phyloP scores from a whole-genome alignment of 1,284 basidiomycete genomes.

The Xerocomus nothofagi region DNA sequence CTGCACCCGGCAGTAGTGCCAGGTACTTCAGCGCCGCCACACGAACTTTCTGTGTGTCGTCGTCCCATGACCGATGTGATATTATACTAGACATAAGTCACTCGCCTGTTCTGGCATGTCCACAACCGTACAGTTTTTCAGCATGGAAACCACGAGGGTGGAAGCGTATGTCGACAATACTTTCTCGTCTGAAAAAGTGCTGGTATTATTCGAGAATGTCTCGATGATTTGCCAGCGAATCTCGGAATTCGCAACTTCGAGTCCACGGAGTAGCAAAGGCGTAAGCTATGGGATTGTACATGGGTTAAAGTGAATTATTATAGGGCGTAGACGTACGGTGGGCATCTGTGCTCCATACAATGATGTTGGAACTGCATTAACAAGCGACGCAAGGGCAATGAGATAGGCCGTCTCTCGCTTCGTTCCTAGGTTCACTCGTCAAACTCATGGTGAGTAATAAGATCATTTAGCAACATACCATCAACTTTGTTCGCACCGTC shows the following conservation, averaged over 20 bases:
- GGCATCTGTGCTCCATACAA: constrained; percentile 70
- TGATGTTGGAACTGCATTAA: constrained; percentile 79
- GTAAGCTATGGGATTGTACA: constrained; percentile 60
- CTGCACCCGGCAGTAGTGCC: constrained; percentile 65
- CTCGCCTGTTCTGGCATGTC: constrained; percentile 58
- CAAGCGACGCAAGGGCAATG: constrained; percentile 80
- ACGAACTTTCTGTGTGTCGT: constrained; percentile 60
- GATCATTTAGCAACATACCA: constrained; percentile 37
- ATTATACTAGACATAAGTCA: constrained; percentile 1
- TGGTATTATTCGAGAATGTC: constrained; percentile 72
- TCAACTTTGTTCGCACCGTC: constrained; percentile 51
- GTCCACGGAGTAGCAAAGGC: constrained; percentile 84
- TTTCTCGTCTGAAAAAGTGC: constrained; percentile 53
- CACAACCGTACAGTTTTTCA: constrained; percentile 54
- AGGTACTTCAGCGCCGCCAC: constrained; percentile 76
- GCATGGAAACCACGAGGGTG: constrained; percentile 69
- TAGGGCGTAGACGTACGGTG: constrained; percentile 45
- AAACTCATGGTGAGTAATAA: not conserved
- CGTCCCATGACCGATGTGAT: not conserved
- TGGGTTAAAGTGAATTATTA: not conserved
- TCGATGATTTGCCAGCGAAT: constrained; percentile 82
- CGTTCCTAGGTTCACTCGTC: constrained; percentile 40
- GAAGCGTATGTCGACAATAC: constrained; percentile 68
- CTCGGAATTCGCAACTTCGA: constrained; percentile 72
- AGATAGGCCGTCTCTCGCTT: constrained; percentile 68